Evolutionary conservation across 2,329 filamentous ascomycete species (phyloP).

Genomic region (Xylaria sp.): DNA sequence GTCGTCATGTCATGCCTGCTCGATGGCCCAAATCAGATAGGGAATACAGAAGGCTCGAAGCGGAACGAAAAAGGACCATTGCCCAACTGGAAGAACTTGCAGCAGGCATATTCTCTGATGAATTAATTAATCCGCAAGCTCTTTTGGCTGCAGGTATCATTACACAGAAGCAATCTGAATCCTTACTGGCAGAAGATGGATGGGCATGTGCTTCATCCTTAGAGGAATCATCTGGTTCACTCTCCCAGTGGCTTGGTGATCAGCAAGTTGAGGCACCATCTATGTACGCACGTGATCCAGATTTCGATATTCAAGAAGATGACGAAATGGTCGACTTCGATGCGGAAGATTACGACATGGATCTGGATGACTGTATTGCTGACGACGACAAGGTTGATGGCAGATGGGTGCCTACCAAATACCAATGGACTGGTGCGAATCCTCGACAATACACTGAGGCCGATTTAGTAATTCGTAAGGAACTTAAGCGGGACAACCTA

Average conservation of each 20-base stretch:
- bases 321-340: constrained; percentile 69
- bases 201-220: constrained; percentile 44
- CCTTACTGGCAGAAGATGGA: constrained; percentile 62
- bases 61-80: constrained; percentile 46
- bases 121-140: constrained; percentile 63
- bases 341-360: constrained; percentile 60
- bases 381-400: constrained; percentile 59
- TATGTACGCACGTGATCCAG: constrained; percentile 40
- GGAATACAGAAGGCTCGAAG: constrained; percentile 46
- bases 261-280: constrained; percentile 53
- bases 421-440: constrained; percentile 54
- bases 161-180: constrained; percentile 70
- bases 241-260: constrained; percentile 69
- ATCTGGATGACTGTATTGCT: constrained; percentile 51
- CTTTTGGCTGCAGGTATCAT: constrained; percentile 69
- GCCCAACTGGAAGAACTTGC: constrained; percentile 56
- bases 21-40: constrained; percentile 35
- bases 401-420: constrained; percentile 54
- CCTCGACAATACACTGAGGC: constrained; percentile 39
- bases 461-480: constrained; percentile 51
- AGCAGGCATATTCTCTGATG: constrained; percentile 53
- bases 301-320: constrained; percentile 48
- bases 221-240: constrained; percentile 42
- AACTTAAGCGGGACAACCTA: constrained; percentile 61
- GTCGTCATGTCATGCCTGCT: constrained; percentile 45